Evolutionary conservation across 495 filamentous ascomycete species (phyloP).

Genomic region (Tuber magnatum): DNA sequence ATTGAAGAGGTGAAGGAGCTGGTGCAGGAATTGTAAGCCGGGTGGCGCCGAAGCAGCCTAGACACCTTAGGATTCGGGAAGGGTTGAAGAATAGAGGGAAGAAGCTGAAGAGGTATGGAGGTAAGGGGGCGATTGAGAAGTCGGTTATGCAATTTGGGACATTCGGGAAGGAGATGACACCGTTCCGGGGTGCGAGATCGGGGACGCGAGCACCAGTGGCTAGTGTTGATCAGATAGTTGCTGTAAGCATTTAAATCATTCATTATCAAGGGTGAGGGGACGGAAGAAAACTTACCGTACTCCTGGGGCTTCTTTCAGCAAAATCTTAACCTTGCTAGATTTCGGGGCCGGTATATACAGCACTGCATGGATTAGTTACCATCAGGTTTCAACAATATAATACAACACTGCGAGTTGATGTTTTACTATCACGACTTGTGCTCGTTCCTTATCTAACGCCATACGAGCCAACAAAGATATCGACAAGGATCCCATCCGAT

Average conservation of each 20-base stretch:
- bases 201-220: neutral
- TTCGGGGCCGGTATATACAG: neutral
- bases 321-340: neutral
- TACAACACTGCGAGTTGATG: neutral
- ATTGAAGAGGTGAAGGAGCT: neutral
- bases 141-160: neutral
- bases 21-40: neutral
- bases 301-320: neutral
- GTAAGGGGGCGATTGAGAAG: neutral
- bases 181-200: neutral
- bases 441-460: neutral
- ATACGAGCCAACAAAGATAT: neutral
- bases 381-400: neutral
- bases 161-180: too few relatives aligned
- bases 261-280: neutral
- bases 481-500: neutral
- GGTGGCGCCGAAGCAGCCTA: neutral
- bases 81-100: neutral
- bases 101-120: neutral
- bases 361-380: neutral
- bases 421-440: neutral
- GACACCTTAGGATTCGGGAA: neutral
- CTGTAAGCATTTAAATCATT: neutral
- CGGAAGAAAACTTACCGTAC: neutral
- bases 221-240: neutral